Base-by-base conservation (phyloP, 2,329 filamentous ascomycete species). In the Huntiella decipiens region DNA sequence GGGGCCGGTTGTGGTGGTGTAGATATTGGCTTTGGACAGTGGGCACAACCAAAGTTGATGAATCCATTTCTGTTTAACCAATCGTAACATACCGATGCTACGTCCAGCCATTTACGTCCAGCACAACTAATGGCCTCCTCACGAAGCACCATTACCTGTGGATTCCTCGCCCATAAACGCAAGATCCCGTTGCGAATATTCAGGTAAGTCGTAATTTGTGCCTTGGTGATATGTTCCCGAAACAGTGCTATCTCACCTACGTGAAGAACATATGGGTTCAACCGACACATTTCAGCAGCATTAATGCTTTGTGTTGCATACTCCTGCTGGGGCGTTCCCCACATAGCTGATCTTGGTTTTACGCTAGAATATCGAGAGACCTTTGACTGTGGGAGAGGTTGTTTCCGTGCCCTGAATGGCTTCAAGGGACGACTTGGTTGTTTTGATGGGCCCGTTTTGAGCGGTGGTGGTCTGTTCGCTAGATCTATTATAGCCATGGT, bases 131-230 rank as follows among this genome's bases (percentile, higher is more conserved):
- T 73, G 5, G 91, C 91, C 61, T 95, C 85, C 58, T 87, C 78
- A 41, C 79, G 71, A 19, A 80, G 82, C 10, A 98, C 82, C 51
- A 77, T 76, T 37, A 86, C 74, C 57, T 87, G 75, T 5, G 91
- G 85, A 56, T 92, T 93, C 53, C 79, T 74, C 33, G 82, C 72
- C 91, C 91, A 98, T 36, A 96, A 63, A 46, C 91, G 74, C 45
- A 98, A 66, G 49, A 98, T 94, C 12, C 85, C 83, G 60, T 98
- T 98, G 54, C 91, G 75, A 51, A 98, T 91, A 59, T 96, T 96
- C 45, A 98, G 67, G 62, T 98, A 98, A 10, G 85, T 83, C 2
- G 88, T 95, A 53, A 95, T 85, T 61, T 98, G 91, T 31, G 79
- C 71, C 55, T 84, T 79, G 56, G 81, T 93, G 54, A 98, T 76